Evolutionary conservation across 495 filamentous ascomycete species (phyloP).

Genomic region (Podospora anserina): DNA sequence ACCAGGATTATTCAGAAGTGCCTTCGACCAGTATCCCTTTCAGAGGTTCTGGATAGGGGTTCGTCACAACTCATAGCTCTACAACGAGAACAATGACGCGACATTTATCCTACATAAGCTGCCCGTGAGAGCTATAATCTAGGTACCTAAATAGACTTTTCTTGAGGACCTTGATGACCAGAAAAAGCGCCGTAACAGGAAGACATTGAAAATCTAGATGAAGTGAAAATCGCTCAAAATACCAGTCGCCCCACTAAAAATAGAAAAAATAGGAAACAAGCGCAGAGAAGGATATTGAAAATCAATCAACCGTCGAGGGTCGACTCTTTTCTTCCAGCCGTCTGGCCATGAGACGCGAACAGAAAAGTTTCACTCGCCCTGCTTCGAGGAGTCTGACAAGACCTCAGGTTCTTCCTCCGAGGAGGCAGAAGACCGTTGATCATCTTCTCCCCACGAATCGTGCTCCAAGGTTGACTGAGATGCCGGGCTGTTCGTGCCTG

Average conservation of each 20-base stretch:
- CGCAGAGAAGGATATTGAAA: too few relatives aligned
- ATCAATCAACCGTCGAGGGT: too few relatives aligned
- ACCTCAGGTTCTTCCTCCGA: background rate
- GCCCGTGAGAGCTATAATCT: conserved; percentile 2
- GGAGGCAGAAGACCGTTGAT: background rate
- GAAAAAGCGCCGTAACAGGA: background rate
- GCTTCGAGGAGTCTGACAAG: background rate
- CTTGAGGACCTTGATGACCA: background rate
- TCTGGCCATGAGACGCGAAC: background rate
- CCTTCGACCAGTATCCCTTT: too few relatives aligned
- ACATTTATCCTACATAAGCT: background rate
- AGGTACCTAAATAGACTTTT: background rate
- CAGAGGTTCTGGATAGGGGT: too few relatives aligned
- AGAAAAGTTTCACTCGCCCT: background rate
- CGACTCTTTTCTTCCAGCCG: background rate
- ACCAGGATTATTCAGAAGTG: too few relatives aligned
- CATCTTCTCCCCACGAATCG: background rate
- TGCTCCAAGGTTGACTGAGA: background rate
- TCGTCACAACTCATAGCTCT: too few relatives aligned
- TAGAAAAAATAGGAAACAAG: too few relatives aligned
- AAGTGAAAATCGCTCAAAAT: background rate
- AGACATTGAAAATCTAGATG: background rate
- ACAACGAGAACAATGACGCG: background rate
- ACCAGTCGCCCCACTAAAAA: too few relatives aligned
- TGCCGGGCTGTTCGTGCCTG: background rate